These are phyloP conservation scores for Fusarium mangiferae DNA, from an alignment of 2,329 filamentous ascomycete species.

Conservation along the genomic window DNA sequence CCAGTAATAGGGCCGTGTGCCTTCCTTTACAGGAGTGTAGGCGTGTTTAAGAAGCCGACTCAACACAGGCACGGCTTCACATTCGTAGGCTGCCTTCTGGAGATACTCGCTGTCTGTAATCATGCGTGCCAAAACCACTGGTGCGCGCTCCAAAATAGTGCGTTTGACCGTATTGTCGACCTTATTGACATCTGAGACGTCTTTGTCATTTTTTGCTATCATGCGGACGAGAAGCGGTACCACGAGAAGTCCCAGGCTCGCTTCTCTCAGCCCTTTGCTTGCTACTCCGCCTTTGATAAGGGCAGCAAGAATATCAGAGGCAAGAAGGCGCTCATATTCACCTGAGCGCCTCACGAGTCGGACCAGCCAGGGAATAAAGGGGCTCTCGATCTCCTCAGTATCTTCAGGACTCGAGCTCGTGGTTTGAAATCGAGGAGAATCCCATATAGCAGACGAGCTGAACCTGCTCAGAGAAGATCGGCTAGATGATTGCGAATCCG, in stretches of 20 bases:
- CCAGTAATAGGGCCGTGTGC: constrained; percentile 50
- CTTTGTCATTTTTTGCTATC: constrained; percentile 60
- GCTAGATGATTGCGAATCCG: constrained; percentile 46
- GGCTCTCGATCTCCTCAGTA: constrained; percentile 72
- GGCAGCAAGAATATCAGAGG: constrained; percentile 74
- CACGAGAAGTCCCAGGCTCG: constrained; percentile 72
- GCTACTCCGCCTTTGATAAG: constrained; percentile 76
- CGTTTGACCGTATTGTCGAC: constrained; percentile 50
- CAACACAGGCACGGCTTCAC: constrained; percentile 58
- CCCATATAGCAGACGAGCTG: constrained; percentile 46
- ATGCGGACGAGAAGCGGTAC: constrained; percentile 76
- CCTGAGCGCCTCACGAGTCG: constrained; percentile 67
- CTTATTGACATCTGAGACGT: constrained; percentile 52
- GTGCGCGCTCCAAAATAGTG: constrained; percentile 73
- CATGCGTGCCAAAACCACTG: constrained; percentile 79
- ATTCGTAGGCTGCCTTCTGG: constrained; percentile 84
- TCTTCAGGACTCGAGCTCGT: constrained; percentile 48
- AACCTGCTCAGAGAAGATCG: constrained; percentile 46
- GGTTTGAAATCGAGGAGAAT: constrained; percentile 46
- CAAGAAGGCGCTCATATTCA: constrained; percentile 72
- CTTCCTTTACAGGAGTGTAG: constrained; percentile 57
- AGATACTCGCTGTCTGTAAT: constrained; percentile 81
- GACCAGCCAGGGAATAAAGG: constrained; percentile 79
- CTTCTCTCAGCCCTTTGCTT: constrained; percentile 68
- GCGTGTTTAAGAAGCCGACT: constrained; percentile 61